phyloP scores from a whole-genome alignment of 345 rosid species.

The Gossypium thurberi region DNA sequence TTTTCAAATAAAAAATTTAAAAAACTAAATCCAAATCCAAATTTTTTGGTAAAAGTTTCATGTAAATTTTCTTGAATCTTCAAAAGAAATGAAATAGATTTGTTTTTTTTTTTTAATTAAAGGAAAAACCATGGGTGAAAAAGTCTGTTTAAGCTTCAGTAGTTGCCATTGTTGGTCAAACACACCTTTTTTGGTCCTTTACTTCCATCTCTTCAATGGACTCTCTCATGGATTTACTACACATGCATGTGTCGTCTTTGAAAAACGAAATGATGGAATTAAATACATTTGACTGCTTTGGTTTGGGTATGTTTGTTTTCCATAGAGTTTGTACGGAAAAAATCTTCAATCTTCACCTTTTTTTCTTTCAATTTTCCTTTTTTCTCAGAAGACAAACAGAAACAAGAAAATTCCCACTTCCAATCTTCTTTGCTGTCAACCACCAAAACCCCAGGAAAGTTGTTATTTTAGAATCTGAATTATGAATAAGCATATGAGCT shows the following conservation, averaged over 20 bases:
- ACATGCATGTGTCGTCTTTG: constrained; percentile 13
- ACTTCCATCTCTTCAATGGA: not conserved
- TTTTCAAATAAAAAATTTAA: too few relatives aligned
- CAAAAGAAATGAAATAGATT: too few relatives aligned
- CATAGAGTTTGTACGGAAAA: not conserved
- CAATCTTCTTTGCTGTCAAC: not conserved
- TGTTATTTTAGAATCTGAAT: not conserved
- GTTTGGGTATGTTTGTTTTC: not conserved
- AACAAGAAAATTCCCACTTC: not conserved
- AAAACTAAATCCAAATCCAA: too few relatives aligned
- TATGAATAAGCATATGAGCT: not conserved
- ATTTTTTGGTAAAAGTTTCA: too few relatives aligned
- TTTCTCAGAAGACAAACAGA: not conserved
- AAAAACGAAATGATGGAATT: not conserved
- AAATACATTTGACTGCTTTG: constrained; percentile 8
- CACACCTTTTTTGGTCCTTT: not conserved
- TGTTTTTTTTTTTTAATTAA: too few relatives aligned
- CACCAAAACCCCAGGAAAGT: not conserved
- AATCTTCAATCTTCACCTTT: not conserved
- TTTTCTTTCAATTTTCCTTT: not conserved
- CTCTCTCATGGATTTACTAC: constrained; percentile 6
- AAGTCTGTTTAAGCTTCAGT: too few relatives aligned
- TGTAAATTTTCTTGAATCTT: too few relatives aligned
- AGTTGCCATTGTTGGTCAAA: not conserved
- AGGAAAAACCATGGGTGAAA: too few relatives aligned